phyloP scores from a whole-genome alignment of 2,329 filamentous ascomycete genomes.

The Beauveria bassiana region DNA sequence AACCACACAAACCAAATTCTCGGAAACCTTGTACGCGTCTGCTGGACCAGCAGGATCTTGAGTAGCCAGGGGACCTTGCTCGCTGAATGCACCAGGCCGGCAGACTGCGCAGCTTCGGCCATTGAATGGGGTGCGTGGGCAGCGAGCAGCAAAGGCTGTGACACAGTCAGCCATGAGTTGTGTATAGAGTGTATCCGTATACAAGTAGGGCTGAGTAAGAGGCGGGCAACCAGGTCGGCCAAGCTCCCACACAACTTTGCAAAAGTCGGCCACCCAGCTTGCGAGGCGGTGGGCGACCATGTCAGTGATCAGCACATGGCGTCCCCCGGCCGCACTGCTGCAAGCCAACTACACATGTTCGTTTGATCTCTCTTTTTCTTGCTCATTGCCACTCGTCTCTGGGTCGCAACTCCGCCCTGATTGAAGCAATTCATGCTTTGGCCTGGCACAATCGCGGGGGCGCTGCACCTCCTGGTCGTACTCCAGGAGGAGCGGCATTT shows the following conservation, averaged over 20 bases:
- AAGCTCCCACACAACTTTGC: neutral
- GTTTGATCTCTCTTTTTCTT: neutral
- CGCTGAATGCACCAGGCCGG: neutral
- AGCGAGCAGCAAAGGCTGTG: neutral
- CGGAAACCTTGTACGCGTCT: neutral
- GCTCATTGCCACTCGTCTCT: neutral
- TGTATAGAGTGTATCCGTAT: neutral
- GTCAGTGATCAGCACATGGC: neutral
- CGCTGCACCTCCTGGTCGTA: neutral
- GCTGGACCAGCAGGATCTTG: neutral
- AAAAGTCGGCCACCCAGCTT: neutral
- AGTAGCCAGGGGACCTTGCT: neutral
- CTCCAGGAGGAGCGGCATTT: neutral
- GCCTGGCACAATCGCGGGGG: neutral
- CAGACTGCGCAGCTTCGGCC: neutral
- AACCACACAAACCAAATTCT: neutral
- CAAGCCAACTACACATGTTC: neutral
- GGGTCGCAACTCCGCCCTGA: constrained; percentile 1
- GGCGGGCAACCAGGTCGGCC: neutral
- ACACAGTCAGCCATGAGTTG: neutral
- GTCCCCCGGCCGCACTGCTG: neutral
- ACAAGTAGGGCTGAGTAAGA: neutral
- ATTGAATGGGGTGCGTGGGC: neutral
- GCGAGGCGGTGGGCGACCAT: neutral
- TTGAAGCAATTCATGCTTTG: neutral